Base-by-base conservation (phyloP, 2,329 filamentous ascomycete genomes). In the Trichoderma sp. region DNA sequence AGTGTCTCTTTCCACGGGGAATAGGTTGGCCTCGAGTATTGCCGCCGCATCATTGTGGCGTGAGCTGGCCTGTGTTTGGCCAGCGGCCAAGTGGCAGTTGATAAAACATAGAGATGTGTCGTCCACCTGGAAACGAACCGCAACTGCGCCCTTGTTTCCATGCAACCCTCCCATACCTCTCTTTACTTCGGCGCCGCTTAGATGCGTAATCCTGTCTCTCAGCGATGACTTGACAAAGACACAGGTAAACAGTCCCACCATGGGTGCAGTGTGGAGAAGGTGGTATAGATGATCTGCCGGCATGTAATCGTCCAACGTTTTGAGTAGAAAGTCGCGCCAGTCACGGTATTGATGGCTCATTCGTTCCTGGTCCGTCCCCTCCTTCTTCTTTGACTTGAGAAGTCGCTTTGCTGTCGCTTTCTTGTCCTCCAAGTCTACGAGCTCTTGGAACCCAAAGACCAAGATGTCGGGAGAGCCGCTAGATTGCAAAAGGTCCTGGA, bases 311-410 rank as follows among this genome's bases (percentile, higher is more conserved):
- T 97, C 93, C 50, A 99, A 85, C 67, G 90, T 90, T 72, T 93
- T 89, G 53, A 92, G 90, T 34, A 99, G 85, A 79, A 97, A 95
- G 79, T 98, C 94, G 78, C 94, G 89, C 96, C 96, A 99, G 73
- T 97, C 94, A 74, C 96, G 93, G 80, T 99, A 99, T 78, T 98
- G 95, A 76, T 97, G 95, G 81, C 94, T 97, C 93, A 98, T 98
- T 76, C 95, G 90, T 80, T 98, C 94, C 76, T 93, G 91, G 65
- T 94, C 92, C 1, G 92, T 90, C 12, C 91, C 90, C 34, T 92
- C 90, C 77, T 93, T 93, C 79, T 97, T 97, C 81, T 96, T 96
- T 76, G 92, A 93, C 78, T 95, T 96, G 79, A 98, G 91, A 76
- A 98, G 90, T 70, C 93, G 94, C 82, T 96, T 98, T n/a, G 96